Evolutionary conservation across 2,329 filamentous ascomycete species (phyloP).

Genomic region (Shiraia sp.): DNA sequence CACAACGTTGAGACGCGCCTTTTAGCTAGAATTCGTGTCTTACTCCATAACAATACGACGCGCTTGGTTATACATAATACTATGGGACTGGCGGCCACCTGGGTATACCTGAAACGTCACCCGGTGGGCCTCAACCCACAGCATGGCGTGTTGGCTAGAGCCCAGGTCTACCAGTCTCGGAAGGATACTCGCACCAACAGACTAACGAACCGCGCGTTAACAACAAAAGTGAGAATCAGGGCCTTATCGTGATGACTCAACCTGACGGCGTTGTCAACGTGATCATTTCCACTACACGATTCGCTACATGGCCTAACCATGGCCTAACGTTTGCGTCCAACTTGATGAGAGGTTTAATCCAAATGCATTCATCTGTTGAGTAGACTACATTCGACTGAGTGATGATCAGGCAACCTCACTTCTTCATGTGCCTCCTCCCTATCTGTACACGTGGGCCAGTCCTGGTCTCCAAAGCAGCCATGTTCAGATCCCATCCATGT

Average conservation of each 20-base stretch:
- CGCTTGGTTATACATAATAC: conserved; percentile 1
- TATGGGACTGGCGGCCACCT: conserved; percentile 4
- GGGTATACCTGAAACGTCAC: conserved; percentile 24
- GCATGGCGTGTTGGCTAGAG: conserved; percentile 1
- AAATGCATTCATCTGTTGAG: no score
- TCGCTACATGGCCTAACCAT: neutral
- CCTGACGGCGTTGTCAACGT: neutral
- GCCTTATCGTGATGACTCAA: conserved; percentile 3
- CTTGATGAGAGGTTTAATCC: no score
- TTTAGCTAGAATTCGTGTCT: neutral
- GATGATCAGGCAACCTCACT: neutral
- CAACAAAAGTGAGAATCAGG: conserved; percentile 1
- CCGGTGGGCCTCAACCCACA: conserved; percentile 15
- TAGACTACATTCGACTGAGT: no score
- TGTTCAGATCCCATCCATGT: conserved; percentile 69
- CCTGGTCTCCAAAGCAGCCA: conserved; percentile 68
- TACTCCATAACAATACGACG: neutral
- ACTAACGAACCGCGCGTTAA: no score
- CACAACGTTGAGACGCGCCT: no score
- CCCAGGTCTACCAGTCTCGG: conserved; percentile 1
- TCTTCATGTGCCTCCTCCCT: neutral
- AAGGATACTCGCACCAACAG: neutral
- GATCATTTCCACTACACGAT: conserved; percentile 2
- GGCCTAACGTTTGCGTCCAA: no score
- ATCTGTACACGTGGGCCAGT: conserved; percentile 49